Evolutionary conservation across 2,329 filamentous ascomycete genomes (phyloP), one percentile per base, ranked within the genome.

Genomic region (Botryotinia globosa): DNA sequence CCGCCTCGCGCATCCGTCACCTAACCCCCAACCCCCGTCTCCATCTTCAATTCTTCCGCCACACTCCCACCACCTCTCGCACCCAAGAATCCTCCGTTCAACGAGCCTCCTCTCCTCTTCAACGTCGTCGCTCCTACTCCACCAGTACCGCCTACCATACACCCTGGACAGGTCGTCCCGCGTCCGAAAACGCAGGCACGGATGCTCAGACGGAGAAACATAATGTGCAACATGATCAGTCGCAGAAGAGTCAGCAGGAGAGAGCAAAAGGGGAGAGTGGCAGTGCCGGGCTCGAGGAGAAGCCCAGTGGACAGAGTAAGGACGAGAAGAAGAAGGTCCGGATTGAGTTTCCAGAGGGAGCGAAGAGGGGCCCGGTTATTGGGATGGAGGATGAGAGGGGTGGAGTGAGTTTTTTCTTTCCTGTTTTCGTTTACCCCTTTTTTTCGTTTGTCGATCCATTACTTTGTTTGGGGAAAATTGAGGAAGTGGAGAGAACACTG

Each of bases 371-470:
- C 0, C 48, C 59, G 12, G 20, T 69, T 56, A 72, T 72, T 58
- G 70, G 66, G 22, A 64, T 72, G 65, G 63, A 72, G 71, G 66
- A 69, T 64, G 71, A 69, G 64, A 69, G 71, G 65, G 71, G 65
- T 44, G 54, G 44, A 22, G 71, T 72, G 45, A 72, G 71, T 62
- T 37, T 9, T 39, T 32, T 37, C 25, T 39, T n/a, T 44, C 14
- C 39, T 42, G 25, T 9, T 2, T 58, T 20, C 44, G 7, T 3
- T n/a, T 7, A 12, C 25, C 22, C 22, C 10, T 42, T 54, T 58
- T 20, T 1, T 14, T 2, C 18, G 22, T 29, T 18, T 14, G n/a
- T 32, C 29, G 16, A 2, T 29, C 29, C 6, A 1, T n/a, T 9
- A 6, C 4, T 12, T 51, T n/a, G n/a, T 18, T 29, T 4, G 6